phyloP scores from a whole-genome alignment of 2,329 filamentous ascomycete species.

The Graphilbum fragrans region DNA sequence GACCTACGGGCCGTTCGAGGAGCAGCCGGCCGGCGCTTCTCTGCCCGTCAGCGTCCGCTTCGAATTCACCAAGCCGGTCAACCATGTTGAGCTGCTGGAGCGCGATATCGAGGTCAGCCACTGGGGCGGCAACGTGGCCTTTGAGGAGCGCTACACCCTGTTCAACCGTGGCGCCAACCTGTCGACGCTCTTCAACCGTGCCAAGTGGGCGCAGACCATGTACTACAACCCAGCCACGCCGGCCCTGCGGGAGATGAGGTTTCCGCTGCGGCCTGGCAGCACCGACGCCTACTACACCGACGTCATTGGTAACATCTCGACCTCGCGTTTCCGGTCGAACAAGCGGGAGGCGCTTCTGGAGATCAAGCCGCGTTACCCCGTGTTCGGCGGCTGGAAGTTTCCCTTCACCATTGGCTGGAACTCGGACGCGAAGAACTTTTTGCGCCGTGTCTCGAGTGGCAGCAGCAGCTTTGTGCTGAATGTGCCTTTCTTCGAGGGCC shows the following conservation, averaged over 20 bases:
- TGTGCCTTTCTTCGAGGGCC: constrained; percentile 87
- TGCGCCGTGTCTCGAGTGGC: constrained; percentile 54
- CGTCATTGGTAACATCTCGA: constrained; percentile 93
- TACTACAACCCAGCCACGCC: constrained; percentile 68
- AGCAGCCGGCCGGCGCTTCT: constrained; percentile 64
- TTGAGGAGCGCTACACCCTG: constrained; percentile 87
- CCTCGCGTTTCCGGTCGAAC: constrained; percentile 71
- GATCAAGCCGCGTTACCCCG: constrained; percentile 85
- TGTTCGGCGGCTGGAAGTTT: constrained; percentile 98
- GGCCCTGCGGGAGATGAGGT: constrained; percentile 70
- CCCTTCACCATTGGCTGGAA: constrained; percentile 97
- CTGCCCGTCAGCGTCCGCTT: constrained; percentile 73
- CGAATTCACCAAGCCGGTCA: constrained; percentile 88
- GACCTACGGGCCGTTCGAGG: constrained; percentile 78
- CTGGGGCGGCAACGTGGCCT: constrained; percentile 94
- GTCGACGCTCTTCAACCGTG: constrained; percentile 58
- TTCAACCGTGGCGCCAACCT: constrained; percentile 77
- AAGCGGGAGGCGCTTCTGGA: constrained; percentile 73
- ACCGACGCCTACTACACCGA: constrained; percentile 90
- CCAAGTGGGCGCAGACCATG: constrained; percentile 59
- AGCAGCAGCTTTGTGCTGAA: constrained; percentile 64
- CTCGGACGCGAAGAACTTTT: constrained; percentile 63
- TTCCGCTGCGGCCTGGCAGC: constrained; percentile 69
- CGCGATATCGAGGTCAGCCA: constrained; percentile 92
- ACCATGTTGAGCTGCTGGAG: constrained; percentile 66